Base-by-base conservation (phyloP, 2,329 filamentous ascomycete species). In the Cercospora zeae-maydis region DNA sequence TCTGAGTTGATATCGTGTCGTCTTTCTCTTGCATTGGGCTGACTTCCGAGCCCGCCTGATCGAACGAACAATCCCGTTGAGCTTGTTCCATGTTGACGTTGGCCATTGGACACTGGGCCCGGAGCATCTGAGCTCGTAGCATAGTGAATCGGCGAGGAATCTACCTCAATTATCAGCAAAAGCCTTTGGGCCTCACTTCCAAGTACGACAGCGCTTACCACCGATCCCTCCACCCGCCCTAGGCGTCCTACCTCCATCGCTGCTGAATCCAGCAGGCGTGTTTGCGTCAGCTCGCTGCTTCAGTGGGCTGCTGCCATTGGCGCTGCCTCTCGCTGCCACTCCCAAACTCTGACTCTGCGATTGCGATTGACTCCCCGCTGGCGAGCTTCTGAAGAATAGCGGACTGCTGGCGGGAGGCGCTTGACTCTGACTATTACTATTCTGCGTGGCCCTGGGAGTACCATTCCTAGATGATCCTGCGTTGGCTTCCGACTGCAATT, bases 61-160 rank as follows among this genome's bases (percentile, higher is more conserved):
- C 89, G 82, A 34, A 97, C 88, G 74, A 98, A 98, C 31, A 98
- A 83, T 4, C 88, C 90, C 73, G 92, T 96, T n/a, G 72, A 74
- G 63, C 71, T 72, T 3, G 71, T 70, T 13, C 93, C 88, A 58
- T 90, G 88, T 67, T 88, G 86, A 57, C 81, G 80, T 54, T 84
- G 81, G 67, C 84, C 78, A 58, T 79, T 78, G 0, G 66, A 63
- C 24, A 56, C 58, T n/a, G 73, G 73, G 11, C 66, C 72, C 31
- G 71, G 71, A 27, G 73, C 67, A 61, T 74, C 96, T 37, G 93
- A 96, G 77, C 92, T 96, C 36, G 92, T 87, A 61, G 91, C 91
- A 75, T 97, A 98, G 75, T 88, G 87, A 69, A 98, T 91, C 1
- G 93, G 93, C 0, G 93, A 98, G 0, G 93, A 98, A 73, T 93